A percentile compares a stretch with the other conserved stretches of the same genome.
phyloP scores from a whole-genome alignment of 2,329 filamentous ascomycete genomes.

The Tolypocladium ovalisporum region DNA sequence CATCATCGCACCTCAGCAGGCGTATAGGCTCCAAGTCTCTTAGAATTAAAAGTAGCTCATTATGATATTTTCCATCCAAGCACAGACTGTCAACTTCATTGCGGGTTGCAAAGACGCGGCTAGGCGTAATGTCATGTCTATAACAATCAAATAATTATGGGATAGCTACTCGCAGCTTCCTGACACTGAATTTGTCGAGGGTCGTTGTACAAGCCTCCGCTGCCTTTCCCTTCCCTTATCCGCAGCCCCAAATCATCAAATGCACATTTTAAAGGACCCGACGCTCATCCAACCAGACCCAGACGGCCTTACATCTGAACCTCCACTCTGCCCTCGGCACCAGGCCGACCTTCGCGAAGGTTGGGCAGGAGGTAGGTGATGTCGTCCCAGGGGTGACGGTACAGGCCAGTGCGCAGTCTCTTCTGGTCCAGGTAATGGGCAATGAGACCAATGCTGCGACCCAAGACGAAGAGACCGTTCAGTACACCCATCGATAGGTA shows the following conservation, averaged over 20 bases:
- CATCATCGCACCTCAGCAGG: not conserved
- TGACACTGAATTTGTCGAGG: conserved; percentile 23
- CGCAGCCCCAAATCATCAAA: conserved; percentile 20
- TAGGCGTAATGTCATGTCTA: conserved; percentile 16
- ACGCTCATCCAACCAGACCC: conserved; percentile 13
- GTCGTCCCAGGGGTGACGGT: conserved; percentile 98
- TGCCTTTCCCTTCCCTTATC: conserved; percentile 15
- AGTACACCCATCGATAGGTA: conserved; percentile 99
- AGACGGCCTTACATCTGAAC: conserved; percentile 54
- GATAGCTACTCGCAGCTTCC: conserved; percentile 20
- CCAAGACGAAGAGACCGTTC: conserved; percentile 97
- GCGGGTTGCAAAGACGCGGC: not conserved
- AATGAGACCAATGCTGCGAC: conserved; percentile 96
- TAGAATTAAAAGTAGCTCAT: not conserved
- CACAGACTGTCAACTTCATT: not conserved
- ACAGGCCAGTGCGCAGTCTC: conserved; percentile 93
- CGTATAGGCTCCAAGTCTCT: not conserved
- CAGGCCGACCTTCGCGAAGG: conserved; percentile 59
- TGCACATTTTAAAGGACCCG: conserved; percentile 17
- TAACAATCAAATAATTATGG: conserved; percentile 20
- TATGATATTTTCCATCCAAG: not conserved
- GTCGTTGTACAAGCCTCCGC: conserved; percentile 24
- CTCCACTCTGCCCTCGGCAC: conserved; percentile 79
- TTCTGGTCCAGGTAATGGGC: conserved; percentile 99
- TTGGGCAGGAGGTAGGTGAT: conserved; percentile 90